phyloP scores from a whole-genome alignment of 805 yeast genomes.

The Kazachstania viticola region DNA sequence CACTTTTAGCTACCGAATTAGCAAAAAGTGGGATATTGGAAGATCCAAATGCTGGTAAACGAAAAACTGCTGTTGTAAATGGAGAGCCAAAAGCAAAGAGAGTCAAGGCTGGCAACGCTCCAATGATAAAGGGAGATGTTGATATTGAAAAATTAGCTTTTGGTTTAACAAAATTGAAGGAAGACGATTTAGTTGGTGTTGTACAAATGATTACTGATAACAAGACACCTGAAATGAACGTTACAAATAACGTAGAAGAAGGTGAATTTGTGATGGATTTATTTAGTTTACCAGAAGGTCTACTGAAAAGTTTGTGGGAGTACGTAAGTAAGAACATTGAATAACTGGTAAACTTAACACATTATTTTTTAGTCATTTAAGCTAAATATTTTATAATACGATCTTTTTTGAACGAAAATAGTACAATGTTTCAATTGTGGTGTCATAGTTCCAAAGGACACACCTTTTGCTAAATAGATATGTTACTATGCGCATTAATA shows the following conservation, averaged over 20 bases:
- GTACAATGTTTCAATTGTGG: too few species aligned
- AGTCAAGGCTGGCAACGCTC: conserved; percentile 30
- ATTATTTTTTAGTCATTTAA: too few species aligned
- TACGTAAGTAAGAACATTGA: conserved; percentile 66
- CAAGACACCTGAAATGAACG: conserved; percentile 87
- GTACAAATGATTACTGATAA: conserved; percentile 98
- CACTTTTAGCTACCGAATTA: conserved; percentile 57
- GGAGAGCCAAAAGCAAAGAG: conserved; percentile 38
- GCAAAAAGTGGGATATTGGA: conserved; percentile 80
- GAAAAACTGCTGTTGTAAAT: conserved; percentile 15
- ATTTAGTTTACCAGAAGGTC: conserved; percentile 81
- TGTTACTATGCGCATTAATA: too few species aligned
- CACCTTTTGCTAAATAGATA: too few species aligned
- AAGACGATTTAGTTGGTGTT: conserved; percentile 86
- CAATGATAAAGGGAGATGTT: conserved; percentile 57
- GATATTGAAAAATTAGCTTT: conserved; percentile 87
- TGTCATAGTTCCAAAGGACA: too few species aligned
- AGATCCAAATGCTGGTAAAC: conserved; percentile 27
- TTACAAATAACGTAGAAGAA: conserved; percentile 88
- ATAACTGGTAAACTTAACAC: too few species aligned
- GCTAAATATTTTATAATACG: too few species aligned
- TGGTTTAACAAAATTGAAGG: conserved; percentile 75
- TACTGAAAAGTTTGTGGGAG: conserved; percentile 89
- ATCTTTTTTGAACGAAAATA: too few species aligned
- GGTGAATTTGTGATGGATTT: conserved; percentile 97